These are phyloP conservation scores for Leptomonas pyrrhocoris DNA, from an alignment of 208 protist species.

Conservation along the genomic window DNA sequence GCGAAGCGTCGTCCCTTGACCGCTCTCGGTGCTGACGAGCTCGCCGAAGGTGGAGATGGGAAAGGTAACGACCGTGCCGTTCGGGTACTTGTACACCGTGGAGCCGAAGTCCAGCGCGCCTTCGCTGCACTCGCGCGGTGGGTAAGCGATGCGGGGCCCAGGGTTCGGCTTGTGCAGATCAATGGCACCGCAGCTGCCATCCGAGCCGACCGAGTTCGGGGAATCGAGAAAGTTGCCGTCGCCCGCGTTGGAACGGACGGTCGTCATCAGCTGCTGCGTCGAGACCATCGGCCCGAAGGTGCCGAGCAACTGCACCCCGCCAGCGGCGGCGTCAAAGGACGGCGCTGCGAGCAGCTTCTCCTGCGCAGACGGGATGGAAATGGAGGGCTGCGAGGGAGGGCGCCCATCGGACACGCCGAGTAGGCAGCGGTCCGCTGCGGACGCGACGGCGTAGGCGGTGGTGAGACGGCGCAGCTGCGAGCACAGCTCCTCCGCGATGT, in stretches of 20 bases:
- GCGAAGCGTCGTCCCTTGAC: slow-evolving; percentile 7
- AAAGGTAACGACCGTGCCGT: slow-evolving; percentile 33
- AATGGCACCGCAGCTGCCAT: slow-evolving; percentile 18
- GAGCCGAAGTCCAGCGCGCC: slow-evolving; percentile 3
- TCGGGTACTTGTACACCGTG: slow-evolving; percentile 34
- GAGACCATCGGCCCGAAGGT: slow-evolving; percentile 42
- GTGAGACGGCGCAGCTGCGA: slow-evolving; percentile 34
- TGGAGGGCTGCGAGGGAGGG: neutral
- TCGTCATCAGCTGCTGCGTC: slow-evolving; percentile 7
- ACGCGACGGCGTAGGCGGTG: slow-evolving; percentile 25
- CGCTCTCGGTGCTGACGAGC: slow-evolving; percentile 27
- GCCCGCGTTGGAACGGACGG: slow-evolving; percentile 1
- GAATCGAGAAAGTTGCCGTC: slow-evolving; percentile 6
- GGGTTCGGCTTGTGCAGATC: slow-evolving; percentile 29
- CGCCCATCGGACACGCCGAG: slow-evolving; percentile 12
- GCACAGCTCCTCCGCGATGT: slow-evolving; percentile 52
- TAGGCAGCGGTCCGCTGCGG: slow-evolving; percentile 26
- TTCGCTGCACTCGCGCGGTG: slow-evolving; percentile 10
- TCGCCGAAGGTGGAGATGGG: slow-evolving; percentile 42
- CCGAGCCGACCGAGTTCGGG: neutral
- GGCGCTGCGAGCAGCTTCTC: neutral
- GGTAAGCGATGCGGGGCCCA: slow-evolving; percentile 22
- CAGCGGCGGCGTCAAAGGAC: neutral
- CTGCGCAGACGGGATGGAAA: neutral
- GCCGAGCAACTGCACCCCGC: slow-evolving; percentile 2